Evolutionary conservation across 2,329 filamentous ascomycete genomes (phyloP), one percentile per base, ranked within the genome.

Genomic region (Xylaria arbuscula): DNA sequence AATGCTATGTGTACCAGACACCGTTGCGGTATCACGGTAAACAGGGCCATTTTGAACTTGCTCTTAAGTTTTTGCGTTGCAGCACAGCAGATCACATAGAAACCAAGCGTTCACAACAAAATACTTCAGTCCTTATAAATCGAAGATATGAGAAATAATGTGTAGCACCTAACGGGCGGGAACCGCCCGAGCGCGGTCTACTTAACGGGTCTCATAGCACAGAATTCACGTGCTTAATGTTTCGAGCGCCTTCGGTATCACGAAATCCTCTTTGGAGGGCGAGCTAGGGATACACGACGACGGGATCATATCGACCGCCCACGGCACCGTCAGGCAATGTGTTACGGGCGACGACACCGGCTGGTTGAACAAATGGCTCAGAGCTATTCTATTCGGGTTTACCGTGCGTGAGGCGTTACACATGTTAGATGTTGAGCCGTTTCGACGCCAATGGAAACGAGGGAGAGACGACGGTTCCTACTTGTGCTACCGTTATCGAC

Each of bases 251-350:
- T 56, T 17, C 22, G 19, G 54, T 15, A n/a, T 56, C 54, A 17
- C 32, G 17, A 15, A 19, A n/a, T 17, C 8, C 15, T 17, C 7
- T 45, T 17, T 15, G 40, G 40, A 42, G 40, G n/a, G 40, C 40
- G 40, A 13, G 15, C 17, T 2, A 4, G 15, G 40, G 40, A 7
- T 17, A 17, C n/a, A n/a, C 5, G 13, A 17, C 2, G 15, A 45
- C 8, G 40, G 34, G 24, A 55, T 22, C 32, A 22, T 5, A 15
- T 17, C 32, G 11, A 38, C 9, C 32, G 22, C 17, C 28, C n/a
- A 38, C 13, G 36, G 36, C n/a, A 22, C 36, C 17, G 51, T 55
- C 36, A 38, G n/a, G 51, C 51, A 2, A 55, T 55, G 51, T 55
- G 32, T 55, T 3, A 55, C 51, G 32, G 11, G 32, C 19, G 38